Conservation (phyloP, 108 stramenopile genomes). For the Nannochloropsis gaditana region DNA sequence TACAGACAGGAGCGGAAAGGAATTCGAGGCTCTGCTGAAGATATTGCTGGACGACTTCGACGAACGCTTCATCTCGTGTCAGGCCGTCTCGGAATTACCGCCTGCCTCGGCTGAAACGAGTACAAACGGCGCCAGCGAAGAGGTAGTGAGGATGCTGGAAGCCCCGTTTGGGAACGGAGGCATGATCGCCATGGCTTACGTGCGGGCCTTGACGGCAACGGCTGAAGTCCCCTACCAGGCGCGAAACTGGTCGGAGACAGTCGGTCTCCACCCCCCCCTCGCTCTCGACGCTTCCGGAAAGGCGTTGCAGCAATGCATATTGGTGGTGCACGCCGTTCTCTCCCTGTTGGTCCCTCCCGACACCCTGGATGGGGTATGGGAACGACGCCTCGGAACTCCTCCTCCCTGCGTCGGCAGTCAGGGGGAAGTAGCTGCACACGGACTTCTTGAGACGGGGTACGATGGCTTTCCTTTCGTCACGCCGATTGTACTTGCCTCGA, state of each 20-base stretch:
- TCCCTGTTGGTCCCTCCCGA: constrained; percentile 11
- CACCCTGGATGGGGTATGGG: background rate
- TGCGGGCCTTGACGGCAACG: background rate
- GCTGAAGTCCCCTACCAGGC: background rate
- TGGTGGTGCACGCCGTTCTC: background rate
- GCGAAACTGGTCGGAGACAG: background rate
- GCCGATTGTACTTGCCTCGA: background rate
- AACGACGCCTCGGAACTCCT: background rate
- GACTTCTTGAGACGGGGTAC: background rate
- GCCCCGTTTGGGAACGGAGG: background rate
- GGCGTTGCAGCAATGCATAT: background rate
- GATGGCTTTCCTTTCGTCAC: background rate
- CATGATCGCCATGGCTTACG: background rate
- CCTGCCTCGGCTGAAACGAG: too few species aligned
- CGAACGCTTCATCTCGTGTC: too few species aligned
- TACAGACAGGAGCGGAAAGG: too few species aligned
- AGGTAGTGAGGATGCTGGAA: background rate
- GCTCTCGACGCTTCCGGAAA: background rate
- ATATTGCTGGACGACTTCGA: too few species aligned
- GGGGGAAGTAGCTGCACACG: background rate
- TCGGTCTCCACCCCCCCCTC: background rate
- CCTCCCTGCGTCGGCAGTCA: background rate
- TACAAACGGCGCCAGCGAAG: too few species aligned
- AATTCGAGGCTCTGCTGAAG: too few species aligned
- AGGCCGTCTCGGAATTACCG: too few species aligned